Percentiles rank a stretch among this genome's conserved stretches.
Conservation (phyloP, 257 asterid species). For the Osmanthus fragrans region DNA sequence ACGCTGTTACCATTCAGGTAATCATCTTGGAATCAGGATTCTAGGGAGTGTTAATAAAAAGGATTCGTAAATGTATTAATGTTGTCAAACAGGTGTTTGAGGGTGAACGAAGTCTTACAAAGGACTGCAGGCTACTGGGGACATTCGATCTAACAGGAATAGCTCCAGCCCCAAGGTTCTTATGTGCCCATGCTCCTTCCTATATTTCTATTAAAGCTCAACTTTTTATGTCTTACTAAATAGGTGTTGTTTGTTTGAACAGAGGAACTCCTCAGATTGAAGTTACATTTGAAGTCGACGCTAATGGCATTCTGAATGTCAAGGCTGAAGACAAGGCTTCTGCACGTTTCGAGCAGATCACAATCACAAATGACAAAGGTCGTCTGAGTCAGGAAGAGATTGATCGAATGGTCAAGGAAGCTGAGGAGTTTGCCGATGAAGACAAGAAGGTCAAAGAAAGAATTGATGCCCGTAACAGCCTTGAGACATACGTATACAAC, state of each 20-base stretch:
- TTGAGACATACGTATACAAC: conserved; percentile 76
- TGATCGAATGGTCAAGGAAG: conserved; percentile 55
- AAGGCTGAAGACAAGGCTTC: conserved; percentile 66
- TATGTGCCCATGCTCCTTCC: neutral
- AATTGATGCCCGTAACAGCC: conserved; percentile 69
- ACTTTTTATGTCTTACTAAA: neutral
- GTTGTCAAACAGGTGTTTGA: conserved; percentile 56
- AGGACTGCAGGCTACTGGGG: conserved; percentile 83
- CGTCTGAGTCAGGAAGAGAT: conserved; percentile 60
- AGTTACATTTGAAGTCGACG: conserved; percentile 82
- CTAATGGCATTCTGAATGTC: conserved; percentile 70
- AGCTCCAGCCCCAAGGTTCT: conserved; percentile 76
- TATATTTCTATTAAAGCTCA: neutral
- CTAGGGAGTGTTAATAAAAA: neutral
- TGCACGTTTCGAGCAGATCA: conserved; percentile 53
- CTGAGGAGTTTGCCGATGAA: conserved; percentile 63
- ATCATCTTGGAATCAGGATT: neutral
- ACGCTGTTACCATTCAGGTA: conserved; percentile 77
- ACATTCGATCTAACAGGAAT: conserved; percentile 76
- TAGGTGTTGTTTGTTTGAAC: conserved; percentile 4
- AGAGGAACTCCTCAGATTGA: conserved; percentile 92
- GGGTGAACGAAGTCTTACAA: conserved; percentile 84
- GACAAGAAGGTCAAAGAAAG: conserved; percentile 55
- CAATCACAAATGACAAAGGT: conserved; percentile 60
- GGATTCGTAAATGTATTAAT: neutral